Conservation (phyloP, 768 basidiomycete species). For the Lactarius tabidus region DNA sequence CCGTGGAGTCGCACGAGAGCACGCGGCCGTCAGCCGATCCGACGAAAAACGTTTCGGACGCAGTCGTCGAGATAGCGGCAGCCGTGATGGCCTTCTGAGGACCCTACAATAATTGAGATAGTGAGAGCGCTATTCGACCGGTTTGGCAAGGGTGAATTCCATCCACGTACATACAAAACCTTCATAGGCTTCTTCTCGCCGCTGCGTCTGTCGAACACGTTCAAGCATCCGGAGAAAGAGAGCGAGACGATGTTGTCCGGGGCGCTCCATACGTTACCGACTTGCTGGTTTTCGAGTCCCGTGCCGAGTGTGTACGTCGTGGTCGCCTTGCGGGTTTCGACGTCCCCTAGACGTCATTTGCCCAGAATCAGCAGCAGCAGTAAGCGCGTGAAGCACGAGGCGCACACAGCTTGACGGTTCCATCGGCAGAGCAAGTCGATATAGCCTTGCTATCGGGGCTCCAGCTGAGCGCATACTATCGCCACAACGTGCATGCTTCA, state of each 20-base stretch:
- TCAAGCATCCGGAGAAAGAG: constrained; percentile 77
- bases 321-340: constrained; percentile 60
- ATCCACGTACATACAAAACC: constrained; percentile 52
- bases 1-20: constrained; percentile 54
- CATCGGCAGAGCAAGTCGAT: constrained; percentile 82
- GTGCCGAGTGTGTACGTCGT: constrained; percentile 70
- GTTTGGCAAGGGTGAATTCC: background rate
- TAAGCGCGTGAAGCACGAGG: background rate
- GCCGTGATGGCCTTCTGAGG: constrained; percentile 75
- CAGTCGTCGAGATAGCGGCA: constrained; percentile 37
- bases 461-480: constrained; percentile 76
- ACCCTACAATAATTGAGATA: constrained; percentile 43
- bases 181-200: constrained; percentile 52
- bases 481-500: background rate
- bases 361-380: background rate
- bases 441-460: constrained; percentile 66
- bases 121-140: background rate
- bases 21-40: constrained; percentile 80
- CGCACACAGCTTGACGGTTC: constrained; percentile 81
- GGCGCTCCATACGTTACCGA: constrained; percentile 82
- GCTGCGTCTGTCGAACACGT: constrained; percentile 72
- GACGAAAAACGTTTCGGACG: constrained; percentile 64
- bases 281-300: constrained; percentile 77
- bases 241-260: constrained; percentile 72
- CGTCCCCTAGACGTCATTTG: constrained; percentile 61